Evolutionary conservation across 345 rosid species (phyloP), one percentile per base, ranked within the genome.

Genomic region (Aethionema arabicum): DNA sequence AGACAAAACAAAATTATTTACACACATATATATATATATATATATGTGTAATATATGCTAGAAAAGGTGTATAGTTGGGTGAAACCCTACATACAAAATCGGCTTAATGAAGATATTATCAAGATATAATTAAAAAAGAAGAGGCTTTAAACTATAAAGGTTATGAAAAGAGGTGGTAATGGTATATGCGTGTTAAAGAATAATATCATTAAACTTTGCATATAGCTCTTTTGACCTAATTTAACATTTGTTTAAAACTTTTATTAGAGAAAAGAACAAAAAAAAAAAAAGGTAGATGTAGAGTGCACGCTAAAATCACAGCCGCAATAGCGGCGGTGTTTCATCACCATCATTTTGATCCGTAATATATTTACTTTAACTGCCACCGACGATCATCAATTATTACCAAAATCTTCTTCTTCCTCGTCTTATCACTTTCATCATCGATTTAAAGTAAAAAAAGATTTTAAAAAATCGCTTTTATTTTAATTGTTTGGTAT

Each of bases 291-390:
- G 50, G 32, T 46, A 59, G 59, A 66, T 61, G 52, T 63, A 55
- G 54, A 64, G 74, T 75, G 90, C 79, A 86, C 85, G 83, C 85
- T 86, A 82, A 82, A 74, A 79, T 83, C 77, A 65, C 77, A 76
- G 96, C 98, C 95, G 98, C 85, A 77, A 85, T 80, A 72, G 56
- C 90, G 85, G 90, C 90, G 76, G 74, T 69, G 84, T 16, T 58
- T 66, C 68, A 11, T 52, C 51, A n/a, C 40, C 42, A 31, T 32
- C 48, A 6, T 5, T 33, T 42, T 43, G 15, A 11, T 11, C 7
- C n/a, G n/a, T n/a, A n/a, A n/a, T n/a, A 16, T 11, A 13, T 52
- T n/a, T 32, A 11, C 49, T 43, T 29, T 14, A 27, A 52, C 33
- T 30, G 8, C 48, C 70, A 71, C 70, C 75, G 56, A 64, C 75